Evolutionary conservation across 176 grass and related monocot genomes (phyloP).

Genomic region (Bromus sterilis): DNA sequence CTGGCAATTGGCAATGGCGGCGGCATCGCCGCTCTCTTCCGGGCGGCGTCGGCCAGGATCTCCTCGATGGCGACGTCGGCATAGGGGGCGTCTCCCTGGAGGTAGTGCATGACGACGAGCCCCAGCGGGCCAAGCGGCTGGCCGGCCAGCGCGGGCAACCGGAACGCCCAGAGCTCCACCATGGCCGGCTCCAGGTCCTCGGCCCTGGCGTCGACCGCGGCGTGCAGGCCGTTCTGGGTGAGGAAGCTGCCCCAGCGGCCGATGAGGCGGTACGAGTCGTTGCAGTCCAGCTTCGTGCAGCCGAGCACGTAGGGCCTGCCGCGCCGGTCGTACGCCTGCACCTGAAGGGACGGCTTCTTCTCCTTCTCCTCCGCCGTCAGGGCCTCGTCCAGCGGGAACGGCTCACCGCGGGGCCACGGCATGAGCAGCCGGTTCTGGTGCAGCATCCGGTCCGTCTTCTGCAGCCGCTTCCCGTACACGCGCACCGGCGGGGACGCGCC

Average conservation of each 20-base stretch:
- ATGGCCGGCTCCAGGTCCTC: background rate
- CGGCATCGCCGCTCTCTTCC: background rate
- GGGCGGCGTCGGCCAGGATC: background rate
- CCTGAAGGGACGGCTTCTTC: background rate
- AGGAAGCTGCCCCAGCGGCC: background rate
- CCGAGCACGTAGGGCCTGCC: background rate
- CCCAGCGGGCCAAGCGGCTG: background rate
- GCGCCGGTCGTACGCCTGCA: background rate
- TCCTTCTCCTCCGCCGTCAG: background rate
- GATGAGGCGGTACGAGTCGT: background rate
- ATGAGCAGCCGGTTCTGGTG: background rate
- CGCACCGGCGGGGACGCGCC: background rate
- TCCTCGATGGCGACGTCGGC: background rate
- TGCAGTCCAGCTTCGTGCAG: background rate
- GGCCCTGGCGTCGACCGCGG: background rate
- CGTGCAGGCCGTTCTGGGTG: background rate
- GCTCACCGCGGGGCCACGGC: background rate
- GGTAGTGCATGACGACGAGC: background rate
- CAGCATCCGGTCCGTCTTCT: background rate
- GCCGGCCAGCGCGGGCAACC: background rate
- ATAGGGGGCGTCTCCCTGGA: background rate
- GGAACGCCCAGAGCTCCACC: constrained; percentile 3
- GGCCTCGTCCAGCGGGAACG: background rate
- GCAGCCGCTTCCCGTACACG: background rate
- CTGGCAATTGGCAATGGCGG: background rate